Conservation (phyloP, 1,139 yeast genomes). For the Taiozyma sp. region DNA sequence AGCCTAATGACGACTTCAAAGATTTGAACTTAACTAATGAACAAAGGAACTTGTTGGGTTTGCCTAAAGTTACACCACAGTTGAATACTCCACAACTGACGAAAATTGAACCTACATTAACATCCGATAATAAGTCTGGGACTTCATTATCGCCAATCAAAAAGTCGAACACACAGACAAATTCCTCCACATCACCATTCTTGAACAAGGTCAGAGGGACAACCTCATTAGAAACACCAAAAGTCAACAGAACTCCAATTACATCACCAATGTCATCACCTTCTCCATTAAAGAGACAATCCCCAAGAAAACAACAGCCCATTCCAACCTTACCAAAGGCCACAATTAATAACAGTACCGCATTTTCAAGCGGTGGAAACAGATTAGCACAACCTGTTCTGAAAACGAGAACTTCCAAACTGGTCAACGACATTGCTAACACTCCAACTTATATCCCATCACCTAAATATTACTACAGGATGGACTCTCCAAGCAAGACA, state of each 20-base stretch:
- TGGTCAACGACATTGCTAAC: conserved; percentile 3
- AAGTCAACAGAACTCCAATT: conserved; percentile 15
- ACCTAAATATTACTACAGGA: conserved; percentile 36
- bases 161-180: not conserved
- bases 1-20: conserved; percentile 31
- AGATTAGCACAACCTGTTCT: not conserved
- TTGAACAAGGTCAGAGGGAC: conserved; percentile 1
- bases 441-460: conserved; percentile 34
- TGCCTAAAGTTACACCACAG: conserved; percentile 25
- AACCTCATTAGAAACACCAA: not conserved
- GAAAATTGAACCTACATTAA: conserved; percentile 25
- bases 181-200: conserved; percentile 1
- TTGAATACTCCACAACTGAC: conserved; percentile 1
- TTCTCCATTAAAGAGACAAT: conserved; percentile 13
- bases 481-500: conserved; percentile 35
- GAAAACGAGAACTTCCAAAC: not conserved
- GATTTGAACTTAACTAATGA: conserved; percentile 35
- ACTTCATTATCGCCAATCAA: conserved; percentile 18
- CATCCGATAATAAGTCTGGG: conserved; percentile 22
- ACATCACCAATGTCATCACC: conserved; percentile 26
- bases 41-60: conserved; percentile 38
- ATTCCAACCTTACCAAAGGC: not conserved
- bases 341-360: conserved; percentile 7
- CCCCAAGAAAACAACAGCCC: conserved; percentile 5
- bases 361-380: conserved; percentile 2